phyloP scores from a whole-genome alignment of 441 rosid genomes.

The Geranium incanum region DNA sequence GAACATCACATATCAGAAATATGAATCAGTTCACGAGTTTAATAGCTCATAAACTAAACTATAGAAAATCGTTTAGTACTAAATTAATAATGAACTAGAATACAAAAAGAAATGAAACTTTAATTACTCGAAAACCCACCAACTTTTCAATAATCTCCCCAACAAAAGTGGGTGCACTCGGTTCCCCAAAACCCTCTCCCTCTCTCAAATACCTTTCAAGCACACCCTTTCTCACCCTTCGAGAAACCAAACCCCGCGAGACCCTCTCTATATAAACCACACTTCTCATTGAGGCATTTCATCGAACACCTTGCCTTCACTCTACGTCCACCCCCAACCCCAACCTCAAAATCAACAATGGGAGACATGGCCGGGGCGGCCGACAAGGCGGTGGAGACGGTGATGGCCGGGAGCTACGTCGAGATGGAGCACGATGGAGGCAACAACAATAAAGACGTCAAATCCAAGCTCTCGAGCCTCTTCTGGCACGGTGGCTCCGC shows the following conservation, averaged over 20 bases:
- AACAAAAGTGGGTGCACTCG: background rate
- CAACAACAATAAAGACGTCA: constrained; percentile 8
- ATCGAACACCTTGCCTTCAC: background rate
- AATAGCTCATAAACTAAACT: background rate
- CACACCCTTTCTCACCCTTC: constrained; percentile 11
- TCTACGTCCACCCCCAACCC: background rate
- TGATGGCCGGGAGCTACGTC: constrained; percentile 18
- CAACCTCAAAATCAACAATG: background rate
- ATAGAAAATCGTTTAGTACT: background rate
- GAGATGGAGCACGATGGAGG: constrained; percentile 13
- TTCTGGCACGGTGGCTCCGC: constrained; percentile 25
- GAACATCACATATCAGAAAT: too few relatives aligned
- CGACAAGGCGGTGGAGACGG: constrained; percentile 21
- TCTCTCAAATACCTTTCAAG: background rate
- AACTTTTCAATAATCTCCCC: constrained; percentile 1
- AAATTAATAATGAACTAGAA: background rate
- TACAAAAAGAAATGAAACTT: background rate
- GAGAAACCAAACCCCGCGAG: background rate
- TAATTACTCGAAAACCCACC: background rate
- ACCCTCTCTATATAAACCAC: constrained; percentile 5
- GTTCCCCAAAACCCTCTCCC: background rate
- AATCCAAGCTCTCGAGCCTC: constrained; percentile 17
- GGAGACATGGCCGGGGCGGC: constrained; percentile 1
- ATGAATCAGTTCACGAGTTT: background rate
- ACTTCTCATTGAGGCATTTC: background rate